These are phyloP conservation scores for Neophaeococcomyces aloes DNA, from an alignment of 2,329 filamentous ascomycete genomes.

Conservation along the genomic window DNA sequence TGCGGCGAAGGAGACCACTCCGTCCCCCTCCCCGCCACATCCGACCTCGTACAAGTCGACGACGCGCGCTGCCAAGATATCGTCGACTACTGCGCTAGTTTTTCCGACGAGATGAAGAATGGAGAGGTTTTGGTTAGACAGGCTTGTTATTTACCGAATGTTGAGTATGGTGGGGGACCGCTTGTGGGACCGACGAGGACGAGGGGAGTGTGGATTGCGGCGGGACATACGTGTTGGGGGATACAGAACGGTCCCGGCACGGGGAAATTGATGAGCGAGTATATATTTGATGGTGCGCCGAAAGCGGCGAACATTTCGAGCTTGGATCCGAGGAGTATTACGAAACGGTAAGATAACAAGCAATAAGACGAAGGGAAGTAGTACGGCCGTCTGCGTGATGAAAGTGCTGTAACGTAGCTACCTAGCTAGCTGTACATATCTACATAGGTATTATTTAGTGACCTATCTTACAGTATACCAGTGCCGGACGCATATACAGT, in stretches of 20 bases:
- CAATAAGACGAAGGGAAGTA: no score
- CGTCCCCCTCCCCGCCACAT: constrained; percentile 63
- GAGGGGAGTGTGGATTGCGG: constrained; percentile 66
- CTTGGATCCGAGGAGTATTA: constrained; percentile 56
- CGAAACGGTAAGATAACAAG: constrained; percentile 1
- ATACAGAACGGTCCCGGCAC: constrained; percentile 93
- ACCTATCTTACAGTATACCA: no score
- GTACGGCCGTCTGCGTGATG: no score
- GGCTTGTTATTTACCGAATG: constrained; percentile 85
- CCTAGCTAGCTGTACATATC: no score
- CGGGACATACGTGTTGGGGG: constrained; percentile 95
- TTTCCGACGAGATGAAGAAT: constrained; percentile 50
- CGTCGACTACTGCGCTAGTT: constrained; percentile 58
- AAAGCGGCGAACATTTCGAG: constrained; percentile 56
- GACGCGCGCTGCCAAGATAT: constrained; percentile 72
- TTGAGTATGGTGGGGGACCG: constrained; percentile 46
- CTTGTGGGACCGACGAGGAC: constrained; percentile 66
- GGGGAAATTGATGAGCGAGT: constrained; percentile 68
- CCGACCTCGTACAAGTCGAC: constrained; percentile 67
- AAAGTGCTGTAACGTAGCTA: no score
- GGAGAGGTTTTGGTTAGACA: constrained; percentile 65
- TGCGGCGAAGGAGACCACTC: constrained; percentile 78
- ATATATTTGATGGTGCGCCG: constrained; percentile 61
- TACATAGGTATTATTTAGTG: no score
- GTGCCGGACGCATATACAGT: no score